Conservation (phyloP, 352 stramenopile genomes). For the Globisporangium sylvaticum region DNA sequence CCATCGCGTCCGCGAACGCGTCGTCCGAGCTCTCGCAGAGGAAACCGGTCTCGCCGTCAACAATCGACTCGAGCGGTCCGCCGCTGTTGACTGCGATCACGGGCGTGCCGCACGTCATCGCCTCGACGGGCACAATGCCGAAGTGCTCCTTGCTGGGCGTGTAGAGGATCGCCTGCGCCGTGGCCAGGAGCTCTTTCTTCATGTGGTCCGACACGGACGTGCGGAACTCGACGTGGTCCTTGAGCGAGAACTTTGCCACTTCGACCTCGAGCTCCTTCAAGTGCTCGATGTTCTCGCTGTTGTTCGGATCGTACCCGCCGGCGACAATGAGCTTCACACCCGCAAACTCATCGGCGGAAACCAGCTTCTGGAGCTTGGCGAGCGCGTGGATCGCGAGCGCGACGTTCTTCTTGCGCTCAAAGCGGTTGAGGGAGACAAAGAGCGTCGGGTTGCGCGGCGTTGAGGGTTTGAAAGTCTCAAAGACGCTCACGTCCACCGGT, state of each 20-base stretch:
- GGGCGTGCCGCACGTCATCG: conserved; percentile 94
- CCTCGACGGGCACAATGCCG: conserved; percentile 98
- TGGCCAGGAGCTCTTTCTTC: conserved; percentile 84
- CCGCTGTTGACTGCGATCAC: conserved; percentile 94
- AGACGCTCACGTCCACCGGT: conserved; percentile 85
- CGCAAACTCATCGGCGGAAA: conserved; percentile 38
- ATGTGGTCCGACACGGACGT: conserved; percentile 86
- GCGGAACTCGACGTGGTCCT: conserved; percentile 81
- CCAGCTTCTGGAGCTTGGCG: conserved; percentile 39
- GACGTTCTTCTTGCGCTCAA: conserved; percentile 98
- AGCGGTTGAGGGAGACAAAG: conserved; percentile 97
- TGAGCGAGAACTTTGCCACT: conserved; percentile 46
- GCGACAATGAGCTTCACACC: conserved; percentile 89
- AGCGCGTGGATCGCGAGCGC: conserved; percentile 85
- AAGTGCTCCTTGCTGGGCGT: conserved; percentile 98
- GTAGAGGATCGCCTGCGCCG: conserved; percentile 91
- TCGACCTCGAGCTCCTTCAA: conserved; percentile 86
- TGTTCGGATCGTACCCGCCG: conserved; percentile 94
- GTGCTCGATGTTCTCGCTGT: conserved; percentile 96
- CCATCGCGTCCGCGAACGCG: conserved; percentile 64
- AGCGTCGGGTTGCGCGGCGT: conserved; percentile 38
- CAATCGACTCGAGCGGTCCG: conserved; percentile 95
- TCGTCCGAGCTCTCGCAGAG: conserved; percentile 58
- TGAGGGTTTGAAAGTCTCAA: conserved; percentile 35
- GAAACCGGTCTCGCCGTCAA: conserved; percentile 85